A percentile compares a stretch with the other conserved stretches of the same genome.
These are phyloP conservation scores for Epichloe sylvatica DNA, from an alignment of 2,329 filamentous ascomycete species.

Conservation along the genomic window DNA sequence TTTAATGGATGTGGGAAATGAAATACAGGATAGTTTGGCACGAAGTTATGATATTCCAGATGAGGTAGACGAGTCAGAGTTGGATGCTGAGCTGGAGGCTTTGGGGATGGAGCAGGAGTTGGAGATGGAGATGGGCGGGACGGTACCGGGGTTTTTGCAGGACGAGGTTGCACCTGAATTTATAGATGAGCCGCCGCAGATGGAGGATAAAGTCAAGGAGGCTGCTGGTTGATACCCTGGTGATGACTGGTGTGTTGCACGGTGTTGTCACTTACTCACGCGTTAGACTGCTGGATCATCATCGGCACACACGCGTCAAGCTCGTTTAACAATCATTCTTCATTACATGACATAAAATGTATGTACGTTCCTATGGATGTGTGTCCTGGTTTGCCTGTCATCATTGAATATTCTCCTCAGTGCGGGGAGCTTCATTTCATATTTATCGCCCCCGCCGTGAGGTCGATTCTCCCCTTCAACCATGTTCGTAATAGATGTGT, in stretches of 20 bases:
- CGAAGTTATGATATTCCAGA: constrained; percentile 90
- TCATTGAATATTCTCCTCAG: not conserved
- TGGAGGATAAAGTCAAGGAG: constrained; percentile 66
- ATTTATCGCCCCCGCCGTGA: not conserved
- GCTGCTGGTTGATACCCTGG: constrained; percentile 39
- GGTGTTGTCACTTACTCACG: not conserved
- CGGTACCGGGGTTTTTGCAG: constrained; percentile 73
- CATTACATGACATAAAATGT: not conserved
- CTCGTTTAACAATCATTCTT: not conserved
- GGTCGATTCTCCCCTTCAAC: too few species aligned
- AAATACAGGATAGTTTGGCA: constrained; percentile 90
- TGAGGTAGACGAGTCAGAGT: constrained; percentile 89
- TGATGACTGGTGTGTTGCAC: not conserved
- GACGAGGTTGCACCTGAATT: constrained; percentile 81
- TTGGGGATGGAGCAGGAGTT: constrained; percentile 88
- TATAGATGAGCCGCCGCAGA: constrained; percentile 76
- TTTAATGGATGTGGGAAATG: constrained; percentile 91
- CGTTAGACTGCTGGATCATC: not conserved
- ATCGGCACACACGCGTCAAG: not conserved
- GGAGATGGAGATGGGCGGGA: constrained; percentile 51
- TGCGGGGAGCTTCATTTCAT: not conserved
- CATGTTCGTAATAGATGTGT: not conserved
- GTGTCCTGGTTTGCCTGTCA: not conserved
- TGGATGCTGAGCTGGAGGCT: constrained; percentile 93
- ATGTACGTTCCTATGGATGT: not conserved